Percentiles rank a stretch among this genome's conserved stretches.
Evolutionary conservation across 2,329 filamentous ascomycete genomes (phyloP).

Genomic region (Gaeumannomyces tritici): DNA sequence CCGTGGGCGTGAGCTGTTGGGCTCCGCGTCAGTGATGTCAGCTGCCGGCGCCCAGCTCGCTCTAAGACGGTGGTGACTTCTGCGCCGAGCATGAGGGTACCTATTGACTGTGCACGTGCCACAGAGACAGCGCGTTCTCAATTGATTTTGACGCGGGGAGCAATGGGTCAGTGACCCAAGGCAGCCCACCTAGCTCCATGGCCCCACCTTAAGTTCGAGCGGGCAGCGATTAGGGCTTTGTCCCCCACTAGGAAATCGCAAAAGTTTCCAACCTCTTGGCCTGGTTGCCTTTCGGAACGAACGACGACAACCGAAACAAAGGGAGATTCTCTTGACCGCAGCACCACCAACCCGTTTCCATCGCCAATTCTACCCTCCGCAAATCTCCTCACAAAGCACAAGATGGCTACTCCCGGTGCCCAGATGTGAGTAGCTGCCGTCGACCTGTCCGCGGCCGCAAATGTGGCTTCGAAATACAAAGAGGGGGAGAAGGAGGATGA

Average conservation of each 20-base stretch:
- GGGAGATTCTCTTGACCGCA: not conserved
- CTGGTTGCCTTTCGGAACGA: not conserved
- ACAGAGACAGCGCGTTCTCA: not conserved
- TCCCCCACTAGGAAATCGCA: not conserved
- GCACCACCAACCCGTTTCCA: not conserved
- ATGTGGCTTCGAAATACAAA: not conserved
- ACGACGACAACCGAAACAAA: not conserved
- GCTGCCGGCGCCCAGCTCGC: not conserved
- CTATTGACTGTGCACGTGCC: not conserved
- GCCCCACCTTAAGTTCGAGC: not conserved
- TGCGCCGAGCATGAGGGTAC: too few species aligned
- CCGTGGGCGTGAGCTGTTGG: too few species aligned
- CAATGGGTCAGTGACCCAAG: too few species aligned
- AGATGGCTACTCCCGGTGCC: slow-evolving; percentile 51
- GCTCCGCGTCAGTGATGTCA: not conserved
- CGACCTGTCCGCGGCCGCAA: not conserved
- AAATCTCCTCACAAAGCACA: slow-evolving; percentile 23
- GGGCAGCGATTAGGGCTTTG: not conserved
- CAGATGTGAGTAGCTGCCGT: slow-evolving; percentile 44
- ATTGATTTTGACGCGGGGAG: not conserved
- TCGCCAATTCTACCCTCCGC: slow-evolving; percentile 7
- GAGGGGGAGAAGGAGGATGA: not conserved
- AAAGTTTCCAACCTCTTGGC: not conserved
- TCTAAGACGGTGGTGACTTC: too few species aligned
- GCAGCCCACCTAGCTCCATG: not conserved